Evolutionary conservation across 179 eudicot genomes (phyloP), one percentile per base, ranked within the genome.

Genomic region (Heliamphora pulchella): DNA sequence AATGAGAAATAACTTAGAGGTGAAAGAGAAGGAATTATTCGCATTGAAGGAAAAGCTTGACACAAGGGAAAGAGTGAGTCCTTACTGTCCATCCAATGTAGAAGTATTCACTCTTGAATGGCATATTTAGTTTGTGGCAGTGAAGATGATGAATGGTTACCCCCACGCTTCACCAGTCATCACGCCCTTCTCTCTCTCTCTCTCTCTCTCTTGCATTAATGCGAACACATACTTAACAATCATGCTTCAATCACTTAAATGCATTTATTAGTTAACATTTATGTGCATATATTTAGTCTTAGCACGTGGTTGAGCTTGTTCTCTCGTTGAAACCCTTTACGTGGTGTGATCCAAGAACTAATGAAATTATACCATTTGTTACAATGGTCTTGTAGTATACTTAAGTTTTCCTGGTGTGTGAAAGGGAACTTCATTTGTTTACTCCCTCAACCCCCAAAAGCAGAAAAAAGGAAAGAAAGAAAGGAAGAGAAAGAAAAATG

Each of bases 1-100:
- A 55, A 15, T 84, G 86, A 91, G 82, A 82, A 74, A 84, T 54
- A 82, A 85, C 80, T 82, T 94, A 75, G 94, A 89, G 83, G 79
- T 54, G 64, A 89, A 90, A 87, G 93, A 92, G 84, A 88, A 82
- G 78, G 87, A 88, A 66, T 81, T 94, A 47, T 77, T 76, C 69
- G 90, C 85, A 55, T 79, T 91, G 54, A 90, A 91, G 84, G 91
- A 92, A 71, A 90, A 86, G 83, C 94, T 96, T 47, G 82, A 76
- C 66, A 80, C 77, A 4, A 89, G 89, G 87, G 98, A 96, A 87
- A 88, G 73, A 83, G 99, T 96, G 81, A 91, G 94, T 80, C 47
- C 47, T 65, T 72, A 5, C 47, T 2, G 43, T 20, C 78, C 31
- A 58, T 62, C 74, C 65, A 6, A 18, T 74, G 8, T 18, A 43